These are phyloP conservation scores for Cubamyces lactineus DNA, from an alignment of 768 basidiomycete species.

Conservation along the genomic window DNA sequence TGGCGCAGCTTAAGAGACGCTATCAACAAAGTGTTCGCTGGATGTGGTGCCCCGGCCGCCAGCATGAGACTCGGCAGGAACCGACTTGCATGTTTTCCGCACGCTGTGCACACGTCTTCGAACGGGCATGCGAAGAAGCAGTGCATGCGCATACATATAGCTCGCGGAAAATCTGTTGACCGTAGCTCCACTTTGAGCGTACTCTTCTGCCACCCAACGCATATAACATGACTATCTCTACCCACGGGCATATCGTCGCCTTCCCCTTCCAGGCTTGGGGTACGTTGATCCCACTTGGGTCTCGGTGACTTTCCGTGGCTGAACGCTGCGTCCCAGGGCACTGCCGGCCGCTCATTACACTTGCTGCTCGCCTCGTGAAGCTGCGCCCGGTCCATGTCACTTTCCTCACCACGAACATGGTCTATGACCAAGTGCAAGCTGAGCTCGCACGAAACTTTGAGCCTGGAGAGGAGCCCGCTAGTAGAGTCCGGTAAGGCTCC, in stretches of 20 bases:
- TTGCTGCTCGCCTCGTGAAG: conserved; percentile 19
- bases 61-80: too few relatives aligned
- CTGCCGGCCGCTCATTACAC: conserved; percentile 18
- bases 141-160: too few relatives aligned
- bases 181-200: too few relatives aligned
- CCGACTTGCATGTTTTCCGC: too few relatives aligned
- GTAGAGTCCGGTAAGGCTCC: conserved; percentile 4
- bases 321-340: conserved; percentile 13
- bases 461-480: background rate
- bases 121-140: too few relatives aligned
- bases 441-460: conserved; percentile 15
- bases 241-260: background rate
- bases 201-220: too few relatives aligned
- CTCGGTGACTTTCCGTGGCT: background rate
- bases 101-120: too few relatives aligned
- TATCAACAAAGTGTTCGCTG: too few relatives aligned
- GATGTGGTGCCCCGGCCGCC: too few relatives aligned
- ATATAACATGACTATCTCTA: background rate
- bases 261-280: conserved; percentile 4
- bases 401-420: conserved; percentile 7
- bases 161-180: too few relatives aligned
- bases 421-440: background rate
- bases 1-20: background rate
- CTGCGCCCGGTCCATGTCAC: conserved; percentile 13
- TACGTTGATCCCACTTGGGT: background rate